phyloP scores from a whole-genome alignment of 2,329 filamentous ascomycete genomes.

The Cyphellophora europaea region DNA sequence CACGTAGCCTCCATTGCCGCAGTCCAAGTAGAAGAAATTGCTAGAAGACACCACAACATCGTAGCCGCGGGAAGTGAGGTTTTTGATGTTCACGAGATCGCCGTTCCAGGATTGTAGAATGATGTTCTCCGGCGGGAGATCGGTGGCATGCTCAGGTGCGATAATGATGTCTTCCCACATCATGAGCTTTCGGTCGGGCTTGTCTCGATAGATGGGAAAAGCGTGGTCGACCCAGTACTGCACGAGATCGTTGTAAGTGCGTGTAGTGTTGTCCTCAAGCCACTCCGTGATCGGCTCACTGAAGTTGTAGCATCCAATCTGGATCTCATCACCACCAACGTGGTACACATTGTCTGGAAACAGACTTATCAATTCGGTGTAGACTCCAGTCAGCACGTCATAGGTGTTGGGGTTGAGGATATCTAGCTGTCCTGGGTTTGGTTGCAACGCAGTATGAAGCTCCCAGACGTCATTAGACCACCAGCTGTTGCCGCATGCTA shows the following conservation, averaged over 20 bases:
- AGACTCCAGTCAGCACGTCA: slow-evolving; percentile 44
- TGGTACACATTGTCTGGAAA: slow-evolving; percentile 48
- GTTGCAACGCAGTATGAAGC: slow-evolving; percentile 46
- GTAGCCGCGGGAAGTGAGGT: slow-evolving; percentile 41
- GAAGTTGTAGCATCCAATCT: slow-evolving; percentile 49
- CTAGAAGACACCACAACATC: slow-evolving; percentile 47
- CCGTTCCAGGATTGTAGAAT: slow-evolving; percentile 49
- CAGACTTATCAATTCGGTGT: slow-evolving; percentile 41
- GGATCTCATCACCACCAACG: slow-evolving; percentile 47
- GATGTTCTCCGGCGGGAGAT: slow-evolving; percentile 38
- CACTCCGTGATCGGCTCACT: slow-evolving; percentile 40
- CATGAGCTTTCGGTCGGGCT: slow-evolving; percentile 40
- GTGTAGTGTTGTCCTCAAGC: slow-evolving; percentile 40
- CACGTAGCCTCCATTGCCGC: slow-evolving; percentile 45
- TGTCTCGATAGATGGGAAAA: slow-evolving; percentile 40
- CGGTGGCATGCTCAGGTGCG: slow-evolving; percentile 33
- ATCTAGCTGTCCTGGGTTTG: slow-evolving; percentile 48
- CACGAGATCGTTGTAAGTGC: slow-evolving; percentile 42
- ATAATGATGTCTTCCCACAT: slow-evolving; percentile 50
- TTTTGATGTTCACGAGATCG: slow-evolving; percentile 41
- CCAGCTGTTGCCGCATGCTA: slow-evolving; percentile 49
- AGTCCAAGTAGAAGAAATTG: slow-evolving; percentile 50
- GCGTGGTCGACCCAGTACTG: slow-evolving; percentile 47
- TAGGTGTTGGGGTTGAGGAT: slow-evolving; percentile 48
- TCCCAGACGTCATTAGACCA: slow-evolving; percentile 51